Conservation (phyloP, 768 basidiomycete species). For the Kwoniella bestiolae region DNA sequence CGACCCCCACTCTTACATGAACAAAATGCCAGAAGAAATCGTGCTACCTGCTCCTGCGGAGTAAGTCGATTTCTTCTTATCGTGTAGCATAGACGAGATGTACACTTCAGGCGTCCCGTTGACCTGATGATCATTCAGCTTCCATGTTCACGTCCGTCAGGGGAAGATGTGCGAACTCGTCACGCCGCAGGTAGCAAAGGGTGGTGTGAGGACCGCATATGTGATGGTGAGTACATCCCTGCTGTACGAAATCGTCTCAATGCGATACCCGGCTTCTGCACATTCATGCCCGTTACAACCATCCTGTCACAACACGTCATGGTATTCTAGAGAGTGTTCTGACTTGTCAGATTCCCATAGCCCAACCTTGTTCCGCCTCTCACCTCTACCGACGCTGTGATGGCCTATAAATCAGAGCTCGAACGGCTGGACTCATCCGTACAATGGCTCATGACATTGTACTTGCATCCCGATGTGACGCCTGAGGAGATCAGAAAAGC, state of each 20-base stretch:
- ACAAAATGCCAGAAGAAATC: background rate
- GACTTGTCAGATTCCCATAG: too few relatives aligned
- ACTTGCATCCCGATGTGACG: constrained; percentile 87
- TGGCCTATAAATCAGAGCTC: constrained; percentile 77
- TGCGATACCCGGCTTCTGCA: too few relatives aligned
- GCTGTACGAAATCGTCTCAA: too few relatives aligned
- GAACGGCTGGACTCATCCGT: constrained; percentile 74
- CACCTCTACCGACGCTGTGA: constrained; percentile 75
- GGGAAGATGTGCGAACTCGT: constrained; percentile 80
- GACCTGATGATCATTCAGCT: constrained; percentile 57
- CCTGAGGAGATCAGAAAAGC: constrained; percentile 90
- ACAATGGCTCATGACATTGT: constrained; percentile 93
- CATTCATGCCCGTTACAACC: too few relatives aligned
- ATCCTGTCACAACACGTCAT: too few relatives aligned
- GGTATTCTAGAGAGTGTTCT: too few relatives aligned
- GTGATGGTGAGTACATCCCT: constrained; percentile 92
- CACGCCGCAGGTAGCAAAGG: constrained; percentile 82
- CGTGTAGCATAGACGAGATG: too few relatives aligned
- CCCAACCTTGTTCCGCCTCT: constrained; percentile 92
- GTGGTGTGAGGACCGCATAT: constrained; percentile 89
- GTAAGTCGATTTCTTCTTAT: too few relatives aligned
- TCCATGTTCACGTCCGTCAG: constrained; percentile 96
- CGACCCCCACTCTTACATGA: too few relatives aligned
- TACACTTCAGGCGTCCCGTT: background rate
- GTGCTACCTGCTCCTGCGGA: background rate